Percentiles rank a stretch among this genome's conserved stretches.
Conservation (phyloP, 2,329 filamentous ascomycete species). For the Fusarium oligoseptatum region DNA sequence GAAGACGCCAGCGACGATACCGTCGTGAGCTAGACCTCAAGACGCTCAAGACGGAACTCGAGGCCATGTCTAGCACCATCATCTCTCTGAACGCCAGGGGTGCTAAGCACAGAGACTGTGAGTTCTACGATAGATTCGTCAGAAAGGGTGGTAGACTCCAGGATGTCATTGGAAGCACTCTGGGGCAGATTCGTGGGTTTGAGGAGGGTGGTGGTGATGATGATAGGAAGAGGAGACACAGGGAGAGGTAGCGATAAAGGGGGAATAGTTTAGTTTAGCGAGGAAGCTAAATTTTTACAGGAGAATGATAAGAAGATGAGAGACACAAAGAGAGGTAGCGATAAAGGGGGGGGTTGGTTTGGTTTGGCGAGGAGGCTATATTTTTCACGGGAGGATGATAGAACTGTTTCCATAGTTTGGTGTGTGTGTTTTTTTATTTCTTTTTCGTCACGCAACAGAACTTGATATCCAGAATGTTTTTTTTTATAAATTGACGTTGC, state of each 20-base stretch:
- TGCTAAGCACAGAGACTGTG: slow-evolving; percentile 40
- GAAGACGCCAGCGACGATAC: slow-evolving; percentile 34
- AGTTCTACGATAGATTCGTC: slow-evolving; percentile 46
- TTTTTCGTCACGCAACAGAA: slow-evolving; percentile 2
- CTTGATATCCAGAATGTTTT: slow-evolving; percentile 23
- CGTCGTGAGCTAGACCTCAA: slow-evolving; percentile 38
- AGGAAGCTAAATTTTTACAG: slow-evolving; percentile 7
- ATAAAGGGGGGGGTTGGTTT: not conserved
- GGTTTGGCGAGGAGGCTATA: not conserved
- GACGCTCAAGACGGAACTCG: slow-evolving; percentile 41
- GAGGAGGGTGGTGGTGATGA: slow-evolving; percentile 32
- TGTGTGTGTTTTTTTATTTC: not conserved
- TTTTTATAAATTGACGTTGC: not conserved
- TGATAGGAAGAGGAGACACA: slow-evolving; percentile 26
- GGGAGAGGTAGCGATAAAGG: slow-evolving; percentile 19
- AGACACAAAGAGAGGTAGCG: slow-evolving; percentile 19
- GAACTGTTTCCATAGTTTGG: not conserved
- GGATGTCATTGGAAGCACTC: slow-evolving; percentile 43
- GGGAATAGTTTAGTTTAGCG: not conserved
- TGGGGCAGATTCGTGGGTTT: slow-evolving; percentile 41
- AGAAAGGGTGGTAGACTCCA: slow-evolving; percentile 42
- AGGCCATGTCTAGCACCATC: slow-evolving; percentile 46
- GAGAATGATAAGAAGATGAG: slow-evolving; percentile 20
- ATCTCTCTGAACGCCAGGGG: slow-evolving; percentile 42
- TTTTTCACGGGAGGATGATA: slow-evolving; percentile 4